Evolutionary conservation across 805 yeast species (phyloP), one percentile per base, ranked within the genome.

Genomic region (Ascoidea asiatica): DNA sequence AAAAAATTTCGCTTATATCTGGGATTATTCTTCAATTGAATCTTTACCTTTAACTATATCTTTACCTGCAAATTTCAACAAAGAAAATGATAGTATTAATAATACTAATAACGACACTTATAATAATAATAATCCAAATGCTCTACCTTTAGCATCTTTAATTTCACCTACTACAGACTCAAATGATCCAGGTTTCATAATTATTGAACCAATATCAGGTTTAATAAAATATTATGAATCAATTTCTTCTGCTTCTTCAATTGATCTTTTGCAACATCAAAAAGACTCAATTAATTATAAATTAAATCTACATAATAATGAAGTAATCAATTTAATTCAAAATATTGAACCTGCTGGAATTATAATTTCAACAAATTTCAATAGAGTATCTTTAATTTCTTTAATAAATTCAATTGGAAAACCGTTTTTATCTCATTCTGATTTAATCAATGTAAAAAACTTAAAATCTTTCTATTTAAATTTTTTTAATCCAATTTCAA

Each of bases 311-410:
- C 53, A 64, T 1, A 58, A 68, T 18, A 65, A 69, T 15, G 97
- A 89, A 56, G 56, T 58, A 23, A 64, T 87, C 17, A 72, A 77
- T 1, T 53, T 67, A 37, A 70, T 81, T 1, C 74, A 76, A 44
- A 73, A 73, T 48, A 68, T 81, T 8, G 86, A 79, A 50, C 89
- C 92, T 0, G 76, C 82, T 1, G 95, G 95, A 2, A 65, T 86
- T 4, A 66, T 81, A 0, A 55, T 81, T 6, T 73, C 87, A 5
- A 86, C 96, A 0, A 74, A 83, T 3, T 64, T 73, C 48, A 86
- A 86, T 20, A 67, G 89, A 48, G 74, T 81, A 39, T 57, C 80
- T 5, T 64, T 84, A 39, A 55, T 86, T 2, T 66, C 79, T 0
- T 63, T 88, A 29, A 72, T 81, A 48, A 92, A 87, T 58, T 66